Evolutionary conservation across 345 rosid species (phyloP).

Genomic region (Iberis pinnata): DNA sequence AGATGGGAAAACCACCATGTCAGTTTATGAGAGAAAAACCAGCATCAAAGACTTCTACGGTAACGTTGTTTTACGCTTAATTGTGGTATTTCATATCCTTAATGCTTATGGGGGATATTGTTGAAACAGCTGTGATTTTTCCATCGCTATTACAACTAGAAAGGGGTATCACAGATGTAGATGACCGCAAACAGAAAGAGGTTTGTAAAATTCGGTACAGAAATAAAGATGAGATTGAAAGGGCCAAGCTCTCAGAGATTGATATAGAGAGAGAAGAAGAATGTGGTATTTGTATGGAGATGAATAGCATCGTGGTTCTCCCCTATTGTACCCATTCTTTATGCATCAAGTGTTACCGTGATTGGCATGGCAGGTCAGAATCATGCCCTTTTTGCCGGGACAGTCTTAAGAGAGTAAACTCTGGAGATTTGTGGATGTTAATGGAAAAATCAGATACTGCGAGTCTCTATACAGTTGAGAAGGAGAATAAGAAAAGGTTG

Average conservation of each 20-base stretch:
- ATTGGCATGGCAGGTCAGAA: slow-evolving; percentile 63
- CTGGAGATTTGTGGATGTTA: slow-evolving; percentile 69
- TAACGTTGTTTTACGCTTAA: slow-evolving; percentile 17
- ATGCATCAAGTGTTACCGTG: slow-evolving; percentile 59
- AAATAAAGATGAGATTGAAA: slow-evolving; percentile 43
- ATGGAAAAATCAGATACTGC: slow-evolving; percentile 44
- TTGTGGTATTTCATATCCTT: background rate
- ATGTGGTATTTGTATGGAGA: slow-evolving; percentile 81
- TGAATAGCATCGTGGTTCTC: slow-evolving; percentile 51
- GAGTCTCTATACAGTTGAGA: slow-evolving; percentile 36
- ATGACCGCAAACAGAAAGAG: slow-evolving; percentile 70
- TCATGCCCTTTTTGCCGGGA: slow-evolving; percentile 89
- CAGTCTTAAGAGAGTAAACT: slow-evolving; percentile 53
- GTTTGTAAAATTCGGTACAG: slow-evolving; percentile 45
- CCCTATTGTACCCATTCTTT: slow-evolving; percentile 72
- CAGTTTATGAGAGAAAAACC: slow-evolving; percentile 76
- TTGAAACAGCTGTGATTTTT: slow-evolving; percentile 62
- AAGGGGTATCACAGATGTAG: slow-evolving; percentile 63
- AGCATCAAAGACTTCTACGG: slow-evolving; percentile 81
- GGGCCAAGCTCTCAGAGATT: slow-evolving; percentile 42
- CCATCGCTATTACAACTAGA: slow-evolving; percentile 74
- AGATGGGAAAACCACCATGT: slow-evolving; percentile 89
- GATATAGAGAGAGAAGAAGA: slow-evolving; percentile 68
- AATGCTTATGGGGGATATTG: slow-evolving; percentile 2
- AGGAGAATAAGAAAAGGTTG: slow-evolving; percentile 51